Base-by-base conservation (phyloP, 2,329 filamentous ascomycete species). In the Nakataea oryzae region DNA sequence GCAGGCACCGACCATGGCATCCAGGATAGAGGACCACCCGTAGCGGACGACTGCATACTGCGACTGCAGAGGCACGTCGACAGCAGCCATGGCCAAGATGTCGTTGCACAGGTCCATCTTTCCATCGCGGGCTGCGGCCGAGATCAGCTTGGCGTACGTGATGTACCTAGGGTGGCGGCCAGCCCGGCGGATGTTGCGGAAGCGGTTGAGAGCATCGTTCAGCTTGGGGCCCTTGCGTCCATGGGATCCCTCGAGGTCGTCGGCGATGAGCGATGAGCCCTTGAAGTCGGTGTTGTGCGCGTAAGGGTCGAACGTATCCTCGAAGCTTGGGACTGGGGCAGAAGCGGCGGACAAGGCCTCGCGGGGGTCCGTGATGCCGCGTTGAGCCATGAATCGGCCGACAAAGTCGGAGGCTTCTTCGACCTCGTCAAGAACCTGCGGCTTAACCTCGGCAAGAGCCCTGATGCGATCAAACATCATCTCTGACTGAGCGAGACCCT, bases 141-240 rank as follows among this genome's bases (percentile, higher is more conserved):
- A 87, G 70, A 99, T 96, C 67, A 99, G 81, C 81, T 97, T 97
- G 59, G 93, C 92, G 69, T 97, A 97, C 1, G 93, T 96, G 74
- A 96, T 95, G 78, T 97, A 97, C 64, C 93, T 87, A 61, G 93
- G 92, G 73, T 97, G 92, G 71, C 92, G 88, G 65, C 93, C 93
- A 70, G 90, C 86, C 63, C 93, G 91, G 66, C 95, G 92, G 79
- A 97, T 96, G 76, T 96, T 96, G 73, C 88, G 90, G 76, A 97
- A 91, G 68, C 91, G 89, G 66, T 81, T 82, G 65, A 97, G 78
- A 47, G 92, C 91, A 66, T 96, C 91, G 66, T 88, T 88, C 64
- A 97, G 80, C 66, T 88, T 86, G 61, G 86, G 83, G 27, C 86
- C 87, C 67, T 87, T 86, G 63, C 89, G 86, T 59, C 88, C 89